Conservation (phyloP, 257 asterid genomes). For the Echium plantagineum region DNA sequence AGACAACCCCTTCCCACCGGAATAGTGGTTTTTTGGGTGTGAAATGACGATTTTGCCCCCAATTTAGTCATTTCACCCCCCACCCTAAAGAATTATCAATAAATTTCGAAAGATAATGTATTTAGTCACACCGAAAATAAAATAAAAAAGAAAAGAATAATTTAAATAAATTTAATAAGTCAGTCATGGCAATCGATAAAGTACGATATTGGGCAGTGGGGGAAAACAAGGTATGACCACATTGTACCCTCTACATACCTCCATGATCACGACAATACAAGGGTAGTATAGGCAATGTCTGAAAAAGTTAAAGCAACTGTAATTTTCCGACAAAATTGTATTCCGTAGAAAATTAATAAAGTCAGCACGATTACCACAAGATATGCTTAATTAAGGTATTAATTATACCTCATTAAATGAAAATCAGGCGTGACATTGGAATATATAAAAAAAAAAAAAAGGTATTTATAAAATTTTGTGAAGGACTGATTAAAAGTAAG, state of each 20-base stretch:
- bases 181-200: slow-evolving; percentile 15
- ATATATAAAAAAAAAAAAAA: slow-evolving; percentile 15
- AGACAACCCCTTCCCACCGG: too few relatives aligned
- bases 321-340: too few relatives aligned
- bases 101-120: too few relatives aligned
- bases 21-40: too few relatives aligned
- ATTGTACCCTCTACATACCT: slow-evolving; percentile 23
- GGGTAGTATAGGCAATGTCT: slow-evolving; percentile 57
- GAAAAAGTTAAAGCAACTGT: slow-evolving; percentile 11
- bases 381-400: slow-evolving; percentile 16
- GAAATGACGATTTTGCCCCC: too few relatives aligned
- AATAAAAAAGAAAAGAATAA: too few relatives aligned
- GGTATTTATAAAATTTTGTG: slow-evolving; percentile 17
- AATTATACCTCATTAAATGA: slow-evolving; percentile 19
- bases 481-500: slow-evolving; percentile 26
- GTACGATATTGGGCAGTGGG: slow-evolving; percentile 41
- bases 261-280: slow-evolving; percentile 40
- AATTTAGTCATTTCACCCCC: too few relatives aligned
- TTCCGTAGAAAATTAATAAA: too few relatives aligned
- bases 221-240: slow-evolving; percentile 20
- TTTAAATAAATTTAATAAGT: too few relatives aligned
- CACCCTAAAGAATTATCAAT: too few relatives aligned
- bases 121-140: too few relatives aligned
- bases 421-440: slow-evolving; percentile 65
- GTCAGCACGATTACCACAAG: slow-evolving; percentile 9